Base-by-base conservation (phyloP, 2,329 filamentous ascomycete species). In the Penicillium sp. region DNA sequence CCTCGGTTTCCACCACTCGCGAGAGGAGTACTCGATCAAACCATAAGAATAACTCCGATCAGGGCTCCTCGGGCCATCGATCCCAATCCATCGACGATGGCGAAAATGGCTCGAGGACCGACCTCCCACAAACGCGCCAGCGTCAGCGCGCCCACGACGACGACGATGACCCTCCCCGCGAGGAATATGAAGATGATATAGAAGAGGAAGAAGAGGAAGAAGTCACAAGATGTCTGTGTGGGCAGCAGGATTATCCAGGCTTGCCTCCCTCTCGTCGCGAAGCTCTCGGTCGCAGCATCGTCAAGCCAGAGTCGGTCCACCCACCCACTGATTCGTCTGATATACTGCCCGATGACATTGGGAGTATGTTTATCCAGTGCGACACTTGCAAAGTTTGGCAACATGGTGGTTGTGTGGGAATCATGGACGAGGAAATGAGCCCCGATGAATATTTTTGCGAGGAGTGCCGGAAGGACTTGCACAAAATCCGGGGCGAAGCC, bases 381-480 rank as follows among this genome's bases (percentile, higher is more conserved):
- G 95, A 98, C 77, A 83, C 91, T 63, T 99, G 95, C 81, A 96
- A 96, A 74, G 95, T 98, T 62, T 99, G 93, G 95, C 95, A 99
- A 75, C 95, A 99, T 74, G 95, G 95, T 69, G 93, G 93, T 59
- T 99, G 95, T 72, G 93, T 99, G 58, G 93, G 95, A 59, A 96
- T 99, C 70, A 92, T 96, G 80, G 95, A 95, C 66, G 93, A 96
- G 76, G 89, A 91, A 66, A 88, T 90, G 73, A 93, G 91, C 64
- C 95, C 95, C 10, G 93, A 98, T 54, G 93, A 98, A 75, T 99
- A 99, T 79, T 99, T 95, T 72, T 99, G 95, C 78, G 95, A 99
- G 78, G 85, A 92, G 75, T 99, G 95, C 78, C 88, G 90, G 64
- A 92, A 92, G 72, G 92, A 96, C 72, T 83, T 96, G 52, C 95